phyloP scores from a whole-genome alignment of 495 filamentous ascomycete genomes.

The Achaetomiella virescens region DNA sequence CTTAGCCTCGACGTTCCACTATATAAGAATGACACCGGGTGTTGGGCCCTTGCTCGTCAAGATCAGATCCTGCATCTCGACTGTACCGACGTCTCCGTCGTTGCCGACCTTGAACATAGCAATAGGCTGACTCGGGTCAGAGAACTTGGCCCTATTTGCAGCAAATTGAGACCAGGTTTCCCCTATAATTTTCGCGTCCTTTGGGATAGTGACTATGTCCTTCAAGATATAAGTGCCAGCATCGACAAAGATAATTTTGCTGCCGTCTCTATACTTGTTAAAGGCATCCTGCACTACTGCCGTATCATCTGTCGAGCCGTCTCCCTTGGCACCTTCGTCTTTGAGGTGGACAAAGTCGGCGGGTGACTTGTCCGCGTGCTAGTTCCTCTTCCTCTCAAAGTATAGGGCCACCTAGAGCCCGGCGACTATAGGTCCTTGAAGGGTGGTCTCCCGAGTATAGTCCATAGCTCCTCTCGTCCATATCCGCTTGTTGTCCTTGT shows the following conservation, averaged over 20 bases:
- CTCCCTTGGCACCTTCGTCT: slow-evolving; percentile 68
- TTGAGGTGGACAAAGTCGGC: too few species aligned
- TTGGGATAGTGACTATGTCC: slow-evolving; percentile 39
- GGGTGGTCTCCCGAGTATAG: too few species aligned
- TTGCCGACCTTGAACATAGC: slow-evolving; percentile 68
- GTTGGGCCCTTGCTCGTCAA: slow-evolving; percentile 67
- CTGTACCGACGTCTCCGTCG: slow-evolving; percentile 61
- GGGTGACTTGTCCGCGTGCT: too few species aligned
- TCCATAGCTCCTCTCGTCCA: too few species aligned
- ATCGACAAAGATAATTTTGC: slow-evolving; percentile 32
- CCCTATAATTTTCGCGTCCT: slow-evolving; percentile 39
- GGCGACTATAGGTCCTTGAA: too few species aligned
- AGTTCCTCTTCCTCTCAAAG: too few species aligned
- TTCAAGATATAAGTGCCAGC: slow-evolving; percentile 33
- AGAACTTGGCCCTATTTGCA: slow-evolving; percentile 40
- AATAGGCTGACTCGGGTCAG: slow-evolving; percentile 53
- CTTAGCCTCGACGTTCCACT: slow-evolving; percentile 65
- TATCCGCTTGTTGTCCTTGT: too few species aligned
- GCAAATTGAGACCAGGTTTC: slow-evolving; percentile 45
- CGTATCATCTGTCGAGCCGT: slow-evolving; percentile 62
- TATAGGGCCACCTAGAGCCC: too few species aligned
- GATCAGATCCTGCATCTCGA: slow-evolving; percentile 75
- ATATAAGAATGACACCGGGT: slow-evolving; percentile 74
- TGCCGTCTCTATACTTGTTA: slow-evolving; percentile 32
- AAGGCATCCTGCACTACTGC: slow-evolving; percentile 59